Percentiles rank a stretch among this genome's conserved stretches.
These are phyloP conservation scores for Marasmius fiardii DNA, from an alignment of 1,284 basidiomycete genomes.

Conservation along the genomic window DNA sequence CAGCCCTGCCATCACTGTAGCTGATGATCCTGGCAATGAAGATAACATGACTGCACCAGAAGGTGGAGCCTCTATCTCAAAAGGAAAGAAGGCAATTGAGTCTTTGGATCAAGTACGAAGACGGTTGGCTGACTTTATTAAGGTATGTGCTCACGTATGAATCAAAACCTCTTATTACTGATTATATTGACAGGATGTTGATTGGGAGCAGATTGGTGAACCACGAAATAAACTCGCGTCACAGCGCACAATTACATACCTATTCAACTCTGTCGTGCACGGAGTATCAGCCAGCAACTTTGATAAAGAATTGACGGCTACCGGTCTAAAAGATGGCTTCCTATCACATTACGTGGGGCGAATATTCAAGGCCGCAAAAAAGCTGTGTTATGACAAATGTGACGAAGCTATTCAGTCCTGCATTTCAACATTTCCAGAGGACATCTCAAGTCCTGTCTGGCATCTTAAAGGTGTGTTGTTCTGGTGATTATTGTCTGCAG, in stretches of 20 bases:
- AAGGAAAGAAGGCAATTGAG: not conserved
- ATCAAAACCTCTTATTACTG: too few relatives aligned
- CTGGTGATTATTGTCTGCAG: not conserved
- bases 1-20: not conserved
- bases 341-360: constrained; percentile 3
- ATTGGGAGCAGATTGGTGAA: not conserved
- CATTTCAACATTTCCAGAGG: not conserved
- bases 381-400: not conserved
- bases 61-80: too few relatives aligned
- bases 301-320: not conserved
- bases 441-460: constrained; percentile 10
- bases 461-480: not conserved
- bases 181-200: too few relatives aligned
- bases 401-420: not conserved
- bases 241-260: not conserved
- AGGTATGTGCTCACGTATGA: too few relatives aligned
- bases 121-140: not conserved
- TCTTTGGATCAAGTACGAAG: not conserved
- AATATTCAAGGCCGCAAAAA: not conserved
- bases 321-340: constrained; percentile 10
- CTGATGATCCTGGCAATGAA: not conserved
- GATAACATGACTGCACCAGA: too few relatives aligned
- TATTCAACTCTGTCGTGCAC: not conserved
- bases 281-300: not conserved
- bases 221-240: not conserved